Conservation (phyloP, 495 filamentous ascomycete genomes). For the Penicillium bialowiezense region DNA sequence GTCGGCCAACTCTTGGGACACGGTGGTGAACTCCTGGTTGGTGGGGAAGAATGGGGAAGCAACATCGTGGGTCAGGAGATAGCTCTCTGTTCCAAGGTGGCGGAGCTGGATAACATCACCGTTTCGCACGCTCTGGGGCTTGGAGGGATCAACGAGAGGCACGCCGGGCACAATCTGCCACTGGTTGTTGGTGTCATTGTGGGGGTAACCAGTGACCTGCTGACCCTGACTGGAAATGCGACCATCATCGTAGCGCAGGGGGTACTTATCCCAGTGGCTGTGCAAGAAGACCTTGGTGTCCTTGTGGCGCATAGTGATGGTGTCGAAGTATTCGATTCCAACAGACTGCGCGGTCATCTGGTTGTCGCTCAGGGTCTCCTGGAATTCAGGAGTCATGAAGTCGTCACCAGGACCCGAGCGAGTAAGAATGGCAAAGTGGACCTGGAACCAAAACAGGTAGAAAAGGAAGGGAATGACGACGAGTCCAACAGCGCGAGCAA, state of each 20-base stretch:
- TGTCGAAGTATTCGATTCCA: conserved; percentile 85
- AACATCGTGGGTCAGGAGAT: conserved; percentile 92
- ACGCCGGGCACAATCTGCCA: conserved; percentile 85
- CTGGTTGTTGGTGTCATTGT: conserved; percentile 98
- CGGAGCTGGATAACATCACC: conserved; percentile 85
- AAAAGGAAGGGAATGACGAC: conserved; percentile 93
- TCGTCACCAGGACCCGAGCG: conserved; percentile 94
- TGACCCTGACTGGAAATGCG: conserved; percentile 96
- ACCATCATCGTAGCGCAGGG: conserved; percentile 93
- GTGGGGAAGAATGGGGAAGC: conserved; percentile 97
- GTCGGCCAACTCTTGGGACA: conserved; percentile 66
- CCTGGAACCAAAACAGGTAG: conserved; percentile 99
- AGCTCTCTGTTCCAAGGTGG: conserved; percentile 82
- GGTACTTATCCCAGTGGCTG: conserved; percentile 86
- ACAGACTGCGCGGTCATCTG: conserved; percentile 82
- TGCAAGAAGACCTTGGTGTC: conserved; percentile 95
- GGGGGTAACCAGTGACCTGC: conserved; percentile 96
- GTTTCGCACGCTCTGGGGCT: conserved; percentile 68
- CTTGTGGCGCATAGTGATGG: conserved; percentile 86
- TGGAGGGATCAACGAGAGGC: conserved; percentile 45
- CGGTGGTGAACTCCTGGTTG: conserved; percentile 96
- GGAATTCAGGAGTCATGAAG: conserved; percentile 98
- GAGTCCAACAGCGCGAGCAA: conserved; percentile 75
- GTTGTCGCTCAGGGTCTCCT: conserved; percentile 94
- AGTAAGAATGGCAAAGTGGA: conserved; percentile 88